phyloP scores from a whole-genome alignment of 441 rosid genomes.

The Capsella rubella region DNA sequence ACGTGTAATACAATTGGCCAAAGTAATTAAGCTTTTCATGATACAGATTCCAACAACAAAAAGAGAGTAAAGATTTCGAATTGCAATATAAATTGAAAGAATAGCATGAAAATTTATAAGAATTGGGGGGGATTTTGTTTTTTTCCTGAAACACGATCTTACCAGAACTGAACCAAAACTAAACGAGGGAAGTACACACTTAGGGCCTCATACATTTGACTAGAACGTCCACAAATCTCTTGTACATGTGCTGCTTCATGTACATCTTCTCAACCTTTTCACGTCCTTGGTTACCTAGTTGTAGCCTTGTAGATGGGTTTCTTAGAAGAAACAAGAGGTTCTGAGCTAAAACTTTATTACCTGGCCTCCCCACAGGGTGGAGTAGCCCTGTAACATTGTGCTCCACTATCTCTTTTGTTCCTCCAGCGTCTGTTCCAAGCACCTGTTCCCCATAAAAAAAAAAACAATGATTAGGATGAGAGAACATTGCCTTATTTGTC shows the following conservation, averaged over 20 bases:
- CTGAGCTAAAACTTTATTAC: constrained; percentile 64
- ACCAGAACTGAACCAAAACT: constrained; percentile 9
- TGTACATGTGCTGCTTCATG: constrained; percentile 89
- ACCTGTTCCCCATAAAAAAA: constrained; percentile 28
- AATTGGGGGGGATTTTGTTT: constrained; percentile 22
- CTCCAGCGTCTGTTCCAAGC: constrained; percentile 95
- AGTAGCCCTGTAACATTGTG: constrained; percentile 87
- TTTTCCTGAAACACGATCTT: constrained; percentile 1
- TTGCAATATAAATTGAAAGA: constrained; percentile 23
- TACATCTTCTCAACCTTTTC: constrained; percentile 67
- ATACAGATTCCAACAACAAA: not conserved
- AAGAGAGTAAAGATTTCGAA: not conserved
- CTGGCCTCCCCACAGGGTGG: constrained; percentile 77
- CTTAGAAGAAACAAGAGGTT: constrained; percentile 62
- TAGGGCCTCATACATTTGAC: constrained; percentile 78
- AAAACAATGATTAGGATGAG: constrained; percentile 13
- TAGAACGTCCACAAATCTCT: constrained; percentile 74
- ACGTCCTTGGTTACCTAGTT: constrained; percentile 78
- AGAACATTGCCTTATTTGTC: constrained; percentile 1
- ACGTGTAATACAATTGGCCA: constrained; percentile 24
- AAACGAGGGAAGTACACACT: constrained; percentile 24
- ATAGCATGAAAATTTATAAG: constrained; percentile 25
- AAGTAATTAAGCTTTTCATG: not conserved
- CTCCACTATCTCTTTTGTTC: constrained; percentile 86
- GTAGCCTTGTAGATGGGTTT: constrained; percentile 63